These are phyloP conservation scores for Cyberlindnera maritima DNA, from an alignment of 805 yeast genomes.

Conservation along the genomic window DNA sequence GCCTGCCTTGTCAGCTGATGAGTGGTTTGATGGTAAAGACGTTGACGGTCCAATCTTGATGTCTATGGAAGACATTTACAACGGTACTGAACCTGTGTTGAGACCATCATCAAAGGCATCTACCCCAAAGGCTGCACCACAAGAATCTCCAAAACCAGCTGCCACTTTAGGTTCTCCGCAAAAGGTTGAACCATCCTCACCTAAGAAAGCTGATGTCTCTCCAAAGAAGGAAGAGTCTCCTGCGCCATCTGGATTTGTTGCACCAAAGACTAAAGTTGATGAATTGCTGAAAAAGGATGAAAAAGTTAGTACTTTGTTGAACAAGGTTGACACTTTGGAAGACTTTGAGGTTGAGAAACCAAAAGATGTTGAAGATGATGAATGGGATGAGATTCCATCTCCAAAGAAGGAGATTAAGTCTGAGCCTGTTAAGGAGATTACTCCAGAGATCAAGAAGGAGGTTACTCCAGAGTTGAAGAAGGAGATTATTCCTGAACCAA, in stretches of 20 bases:
- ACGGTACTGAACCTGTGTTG: conserved; percentile 60
- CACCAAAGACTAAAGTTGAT: conserved; percentile 43
- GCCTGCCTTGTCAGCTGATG: conserved; percentile 77
- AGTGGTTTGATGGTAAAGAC: conserved; percentile 76
- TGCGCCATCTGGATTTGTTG: conserved; percentile 26
- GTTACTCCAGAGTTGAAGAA: conserved; percentile 13
- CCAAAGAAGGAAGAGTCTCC: conserved; percentile 16
- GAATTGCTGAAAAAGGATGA: conserved; percentile 46
- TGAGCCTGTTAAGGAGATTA: conserved; percentile 15
- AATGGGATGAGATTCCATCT: conserved; percentile 34
- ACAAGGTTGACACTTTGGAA: conserved; percentile 43
- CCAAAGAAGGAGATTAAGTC: conserved; percentile 18
- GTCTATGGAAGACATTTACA: conserved; percentile 72
- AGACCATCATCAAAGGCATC: conserved; percentile 36
- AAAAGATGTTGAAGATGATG: conserved; percentile 16
- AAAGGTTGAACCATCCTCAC: conserved; percentile 21
- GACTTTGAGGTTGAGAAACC: conserved; percentile 27
- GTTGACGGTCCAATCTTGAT: conserved; percentile 82
- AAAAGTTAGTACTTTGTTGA: conserved; percentile 38
- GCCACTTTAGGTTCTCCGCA: conserved; percentile 10
- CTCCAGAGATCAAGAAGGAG: conserved; percentile 5
- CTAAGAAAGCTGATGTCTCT: conserved; percentile 12
- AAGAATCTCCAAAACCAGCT: conserved; percentile 16
- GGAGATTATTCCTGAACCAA: conserved; percentile 13
- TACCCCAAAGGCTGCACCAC: conserved; percentile 14